phyloP scores from a whole-genome alignment of 768 basidiomycete genomes.

The Boletus vermiculosoides region DNA sequence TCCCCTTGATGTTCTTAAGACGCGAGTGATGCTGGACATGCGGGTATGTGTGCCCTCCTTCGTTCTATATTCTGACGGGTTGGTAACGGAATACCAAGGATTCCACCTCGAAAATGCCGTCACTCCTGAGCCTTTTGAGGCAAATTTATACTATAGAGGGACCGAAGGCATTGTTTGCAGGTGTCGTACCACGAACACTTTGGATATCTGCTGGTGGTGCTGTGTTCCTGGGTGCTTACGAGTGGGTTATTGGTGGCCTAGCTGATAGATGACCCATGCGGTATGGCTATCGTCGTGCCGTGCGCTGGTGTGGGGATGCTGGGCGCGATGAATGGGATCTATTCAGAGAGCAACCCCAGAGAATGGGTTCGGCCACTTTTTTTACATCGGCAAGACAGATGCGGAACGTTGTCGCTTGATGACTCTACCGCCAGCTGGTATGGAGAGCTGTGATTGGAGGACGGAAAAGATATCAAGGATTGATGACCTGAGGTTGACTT shows the following conservation, averaged over 20 bases:
- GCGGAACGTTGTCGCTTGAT: neutral
- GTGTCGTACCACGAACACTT: slow-evolving; percentile 85
- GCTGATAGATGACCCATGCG: slow-evolving; percentile 23
- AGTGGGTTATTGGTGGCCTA: slow-evolving; percentile 64
- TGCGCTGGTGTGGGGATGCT: neutral
- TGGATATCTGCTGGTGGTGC: slow-evolving; percentile 98
- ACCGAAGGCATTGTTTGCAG: slow-evolving; percentile 71
- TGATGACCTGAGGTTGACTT: no score
- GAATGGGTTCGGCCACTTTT: neutral
- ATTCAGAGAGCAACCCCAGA: no score
- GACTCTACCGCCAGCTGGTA: neutral
- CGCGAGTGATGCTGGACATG: slow-evolving; percentile 92
- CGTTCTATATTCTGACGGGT: neutral
- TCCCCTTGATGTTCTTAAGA: slow-evolving; percentile 95
- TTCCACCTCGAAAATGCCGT: slow-evolving; percentile 48
- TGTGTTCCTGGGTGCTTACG: slow-evolving; percentile 96
- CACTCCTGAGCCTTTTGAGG: slow-evolving; percentile 53
- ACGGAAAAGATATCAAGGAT: no score
- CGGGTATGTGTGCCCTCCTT: slow-evolving; percentile 48
- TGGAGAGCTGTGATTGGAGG: no score
- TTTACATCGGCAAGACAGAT: neutral
- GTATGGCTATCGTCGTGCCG: neutral
- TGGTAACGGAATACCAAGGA: slow-evolving; percentile 38
- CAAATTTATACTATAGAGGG: slow-evolving; percentile 78
- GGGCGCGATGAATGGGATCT: neutral